Conservation (phyloP, 2,329 filamentous ascomycete species). For the Trichoderma koningii region DNA sequence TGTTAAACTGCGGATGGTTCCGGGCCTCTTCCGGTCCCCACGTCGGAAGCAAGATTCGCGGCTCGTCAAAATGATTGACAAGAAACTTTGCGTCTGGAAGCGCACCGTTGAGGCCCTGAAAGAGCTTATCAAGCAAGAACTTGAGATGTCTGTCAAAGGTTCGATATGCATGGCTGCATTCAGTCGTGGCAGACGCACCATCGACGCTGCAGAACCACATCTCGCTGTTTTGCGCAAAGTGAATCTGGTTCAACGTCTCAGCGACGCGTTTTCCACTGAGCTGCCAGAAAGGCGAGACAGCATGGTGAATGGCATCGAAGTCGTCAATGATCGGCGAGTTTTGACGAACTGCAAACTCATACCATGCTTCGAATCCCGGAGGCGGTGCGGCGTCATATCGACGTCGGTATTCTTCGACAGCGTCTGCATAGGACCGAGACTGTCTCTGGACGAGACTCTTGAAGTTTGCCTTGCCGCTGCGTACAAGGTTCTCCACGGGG, state of each 20-base stretch:
- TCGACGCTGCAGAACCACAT: conserved; percentile 44
- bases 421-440: conserved; percentile 42
- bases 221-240: conserved; percentile 35
- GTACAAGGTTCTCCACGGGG: conserved; percentile 41
- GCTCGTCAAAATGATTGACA: conserved; percentile 53
- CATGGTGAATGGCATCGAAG: conserved; percentile 54
- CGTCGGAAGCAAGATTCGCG: conserved; percentile 43
- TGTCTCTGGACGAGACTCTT: conserved; percentile 40
- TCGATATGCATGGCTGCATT: conserved; percentile 41
- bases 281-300: conserved; percentile 45
- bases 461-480: conserved; percentile 38
- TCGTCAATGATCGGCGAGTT: conserved; percentile 71
- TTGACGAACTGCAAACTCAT: conserved; percentile 64
- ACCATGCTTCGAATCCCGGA: conserved; percentile 79
- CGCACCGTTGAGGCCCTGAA: conserved; percentile 32
- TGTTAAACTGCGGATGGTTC: conserved; percentile 25
- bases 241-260: conserved; percentile 35
- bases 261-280: conserved; percentile 42
- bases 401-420: conserved; percentile 47
- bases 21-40: neutral
- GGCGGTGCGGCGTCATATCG: conserved; percentile 66
- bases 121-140: conserved; percentile 37
- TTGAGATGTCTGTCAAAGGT: conserved; percentile 41
- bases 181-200: conserved; percentile 33
- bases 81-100: conserved; percentile 47